Evolutionary conservation across 495 filamentous ascomycete species (phyloP).

Genomic region (Parmelia sp.): DNA sequence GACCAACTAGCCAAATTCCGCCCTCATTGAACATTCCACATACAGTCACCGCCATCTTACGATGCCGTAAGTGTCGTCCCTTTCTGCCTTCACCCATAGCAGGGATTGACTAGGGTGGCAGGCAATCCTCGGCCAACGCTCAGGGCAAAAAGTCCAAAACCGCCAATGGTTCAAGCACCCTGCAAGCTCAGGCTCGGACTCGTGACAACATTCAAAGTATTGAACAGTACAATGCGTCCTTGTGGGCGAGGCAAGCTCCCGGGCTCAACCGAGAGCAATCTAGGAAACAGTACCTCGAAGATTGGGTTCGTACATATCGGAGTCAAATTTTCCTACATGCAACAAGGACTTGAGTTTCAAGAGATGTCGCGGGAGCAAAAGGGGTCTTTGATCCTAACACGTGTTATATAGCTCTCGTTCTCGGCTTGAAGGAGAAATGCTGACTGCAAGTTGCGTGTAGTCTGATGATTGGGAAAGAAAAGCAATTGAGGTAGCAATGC

Average conservation of each 20-base stretch:
- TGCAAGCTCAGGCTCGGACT: not conserved
- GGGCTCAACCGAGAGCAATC: not conserved
- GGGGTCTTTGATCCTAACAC: no score
- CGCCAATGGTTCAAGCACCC: not conserved
- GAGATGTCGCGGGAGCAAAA: no score
- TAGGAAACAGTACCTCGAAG: not conserved
- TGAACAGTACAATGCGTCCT: not conserved
- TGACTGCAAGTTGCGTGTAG: not conserved
- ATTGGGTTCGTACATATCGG: not conserved
- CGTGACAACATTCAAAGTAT: not conserved
- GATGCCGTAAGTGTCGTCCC: not conserved
- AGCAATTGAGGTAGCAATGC: not conserved
- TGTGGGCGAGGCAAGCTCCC: not conserved
- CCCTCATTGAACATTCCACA: not conserved
- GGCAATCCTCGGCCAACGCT: not conserved
- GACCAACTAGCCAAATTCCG: not conserved
- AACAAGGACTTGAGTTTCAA: no score
- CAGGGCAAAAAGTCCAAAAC: not conserved
- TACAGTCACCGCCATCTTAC: not conserved
- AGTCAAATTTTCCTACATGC: no score
- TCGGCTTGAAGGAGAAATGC: no score
- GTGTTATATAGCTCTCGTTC: no score
- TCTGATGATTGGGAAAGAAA: not conserved
- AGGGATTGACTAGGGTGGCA: not conserved
- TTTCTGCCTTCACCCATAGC: not conserved